A percentile compares a stretch with the other conserved stretches of the same genome.
Conservation (phyloP, 495 filamentous ascomycete species). For the Neurospora sp. region DNA sequence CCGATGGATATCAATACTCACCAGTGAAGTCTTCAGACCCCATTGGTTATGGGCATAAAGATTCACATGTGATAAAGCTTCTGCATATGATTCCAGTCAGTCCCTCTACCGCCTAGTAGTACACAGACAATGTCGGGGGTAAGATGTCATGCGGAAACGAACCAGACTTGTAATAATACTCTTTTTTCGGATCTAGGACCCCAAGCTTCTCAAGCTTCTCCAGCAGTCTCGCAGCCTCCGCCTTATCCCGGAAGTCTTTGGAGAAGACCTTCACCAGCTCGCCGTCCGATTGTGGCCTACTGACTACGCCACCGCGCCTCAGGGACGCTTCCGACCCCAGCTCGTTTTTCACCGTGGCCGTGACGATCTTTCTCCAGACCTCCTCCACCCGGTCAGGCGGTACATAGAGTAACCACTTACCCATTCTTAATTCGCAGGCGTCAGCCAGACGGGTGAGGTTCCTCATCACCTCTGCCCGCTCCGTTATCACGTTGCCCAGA, state of each 20-base stretch:
- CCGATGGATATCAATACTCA: neutral
- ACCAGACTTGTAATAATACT: slow-evolving; percentile 70
- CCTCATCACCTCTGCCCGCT: slow-evolving; percentile 39
- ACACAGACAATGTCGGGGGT: neutral
- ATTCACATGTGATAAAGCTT: neutral
- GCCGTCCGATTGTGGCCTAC: slow-evolving; percentile 24
- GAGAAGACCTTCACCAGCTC: slow-evolving; percentile 69
- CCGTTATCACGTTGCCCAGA: slow-evolving; percentile 36
- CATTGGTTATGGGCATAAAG: neutral
- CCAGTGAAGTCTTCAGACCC: neutral
- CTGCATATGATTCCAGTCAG: neutral
- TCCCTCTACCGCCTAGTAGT: neutral
- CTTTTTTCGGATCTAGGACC: slow-evolving; percentile 38
- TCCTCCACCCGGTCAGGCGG: slow-evolving; percentile 43
- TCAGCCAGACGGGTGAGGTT: slow-evolving; percentile 47
- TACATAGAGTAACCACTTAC: slow-evolving; percentile 74
- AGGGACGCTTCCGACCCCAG: slow-evolving; percentile 64
- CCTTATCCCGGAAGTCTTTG: slow-evolving; percentile 53
- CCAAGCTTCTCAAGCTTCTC: slow-evolving; percentile 47
- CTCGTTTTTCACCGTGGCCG: slow-evolving; percentile 50
- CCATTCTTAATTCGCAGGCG: slow-evolving; percentile 12
- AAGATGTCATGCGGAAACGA: slow-evolving; percentile 10
- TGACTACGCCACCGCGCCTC: slow-evolving; percentile 30
- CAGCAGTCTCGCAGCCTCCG: slow-evolving; percentile 60
- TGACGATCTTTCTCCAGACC: slow-evolving; percentile 53